Conservation (phyloP, 176 grass and related monocot genomes). For the Eleusine indica region DNA sequence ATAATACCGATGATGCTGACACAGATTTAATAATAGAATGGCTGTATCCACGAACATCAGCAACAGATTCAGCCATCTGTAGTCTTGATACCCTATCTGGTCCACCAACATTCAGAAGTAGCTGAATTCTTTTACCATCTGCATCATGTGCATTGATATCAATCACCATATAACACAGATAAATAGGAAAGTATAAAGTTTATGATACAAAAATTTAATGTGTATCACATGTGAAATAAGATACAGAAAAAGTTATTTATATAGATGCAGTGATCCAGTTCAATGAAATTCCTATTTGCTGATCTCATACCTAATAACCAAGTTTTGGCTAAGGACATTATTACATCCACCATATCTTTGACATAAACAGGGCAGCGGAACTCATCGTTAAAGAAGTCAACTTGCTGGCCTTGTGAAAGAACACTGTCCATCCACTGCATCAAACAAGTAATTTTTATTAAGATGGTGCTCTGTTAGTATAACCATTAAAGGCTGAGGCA, state of each 20-base stretch:
- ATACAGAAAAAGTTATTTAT: conserved; percentile 3
- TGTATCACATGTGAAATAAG: background rate
- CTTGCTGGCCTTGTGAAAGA: conserved; percentile 80
- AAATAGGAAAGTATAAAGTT: background rate
- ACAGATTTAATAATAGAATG: conserved; percentile 70
- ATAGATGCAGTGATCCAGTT: background rate
- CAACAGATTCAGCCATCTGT: conserved; percentile 91
- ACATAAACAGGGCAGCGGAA: conserved; percentile 87
- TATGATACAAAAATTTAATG: background rate
- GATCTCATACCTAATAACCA: conserved; percentile 72
- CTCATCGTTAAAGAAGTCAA: conserved; percentile 85
- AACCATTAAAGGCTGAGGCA: background rate
- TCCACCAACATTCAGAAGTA: conserved; percentile 79
- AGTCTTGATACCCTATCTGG: conserved; percentile 88
- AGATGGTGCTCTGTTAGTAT: background rate
- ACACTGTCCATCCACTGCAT: conserved; percentile 92
- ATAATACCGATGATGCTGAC: conserved; percentile 72
- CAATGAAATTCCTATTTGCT: conserved; percentile 13
- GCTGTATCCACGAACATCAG: conserved; percentile 69
- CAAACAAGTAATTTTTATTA: conserved; percentile 23
- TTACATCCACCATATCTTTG: conserved; percentile 79
- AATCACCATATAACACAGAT: conserved; percentile 8
- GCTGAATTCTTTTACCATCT: conserved; percentile 63
- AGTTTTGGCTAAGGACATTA: conserved; percentile 58
- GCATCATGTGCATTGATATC: conserved; percentile 32